Evolutionary conservation across 176 grass and related monocot species (phyloP), one percentile per base, ranked within the genome.

Genomic region (barley (Hordeum vulgare)): DNA sequence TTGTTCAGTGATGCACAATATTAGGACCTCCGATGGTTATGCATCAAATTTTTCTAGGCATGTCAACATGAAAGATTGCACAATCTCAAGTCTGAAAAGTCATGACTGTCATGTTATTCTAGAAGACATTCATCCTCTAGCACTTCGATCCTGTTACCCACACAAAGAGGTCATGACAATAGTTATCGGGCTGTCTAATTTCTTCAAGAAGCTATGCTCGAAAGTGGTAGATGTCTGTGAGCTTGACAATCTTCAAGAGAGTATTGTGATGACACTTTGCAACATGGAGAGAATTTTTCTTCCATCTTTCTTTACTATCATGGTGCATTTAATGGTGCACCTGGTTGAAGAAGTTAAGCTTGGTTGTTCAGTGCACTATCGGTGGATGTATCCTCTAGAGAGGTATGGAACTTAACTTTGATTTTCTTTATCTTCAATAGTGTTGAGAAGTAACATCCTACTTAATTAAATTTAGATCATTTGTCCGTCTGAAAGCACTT

Each of bases 381-480:
- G 40, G 0, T 85, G 81, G 87, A 89, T 89, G 87, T 89, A 75
- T 11, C 67, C 87, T 42, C 27, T 85, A 12, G 81, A 83, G 10
- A 83, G 81, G 81, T 83, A 83, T 24, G 40, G 0, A 14, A 29
- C 8, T 21, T 56, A 18, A 21, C 18, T 56, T 56, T 56, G 18
- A n/a, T 20, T 20, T 53, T 53, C n/a, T 53, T 35, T 35, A 15
- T 34, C 13, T 29, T 65, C 1, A 39, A 6, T n/a, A 24, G 39
- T 5, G 39, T 35, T 11, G 21, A 8, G 0, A 72, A 44, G 6
- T 72, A 15, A 45, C 1, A 27, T 15, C 8, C 3, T 8, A 1
- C 6, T 35, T 35, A 35, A 20, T 4, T 71, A 11, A 6, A 26
- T 58, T 14, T 64, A 84, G 71, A 28, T 84, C 9, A 14, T 62